These are phyloP conservation scores for Microbotryum violaceum DNA, from an alignment of 1,284 basidiomycete genomes.

Conservation along the genomic window DNA sequence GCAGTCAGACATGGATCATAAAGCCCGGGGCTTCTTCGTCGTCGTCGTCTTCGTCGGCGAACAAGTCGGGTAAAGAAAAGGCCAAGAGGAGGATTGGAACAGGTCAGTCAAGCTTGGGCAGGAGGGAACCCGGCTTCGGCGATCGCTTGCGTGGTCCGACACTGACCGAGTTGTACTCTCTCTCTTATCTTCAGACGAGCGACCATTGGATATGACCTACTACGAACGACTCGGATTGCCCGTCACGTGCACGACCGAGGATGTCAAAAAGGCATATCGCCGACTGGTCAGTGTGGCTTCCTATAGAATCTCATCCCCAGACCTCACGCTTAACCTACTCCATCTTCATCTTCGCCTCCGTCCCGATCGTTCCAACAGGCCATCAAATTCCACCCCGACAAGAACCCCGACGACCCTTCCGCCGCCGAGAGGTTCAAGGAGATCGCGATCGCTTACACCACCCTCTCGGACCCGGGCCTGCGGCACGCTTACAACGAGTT, in stretches of 20 bases:
- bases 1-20: constrained; percentile 55
- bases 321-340: background rate
- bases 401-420: constrained; percentile 86
- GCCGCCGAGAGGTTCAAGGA: constrained; percentile 59
- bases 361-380: constrained; percentile 49
- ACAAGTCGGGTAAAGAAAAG: background rate
- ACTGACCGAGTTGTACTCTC: constrained; percentile 44
- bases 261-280: constrained; percentile 94
- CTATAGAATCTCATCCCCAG: no score
- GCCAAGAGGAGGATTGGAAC: constrained; percentile 37
- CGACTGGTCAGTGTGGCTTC: constrained; percentile 58
- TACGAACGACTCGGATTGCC: constrained; percentile 72
- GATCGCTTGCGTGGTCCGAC: constrained; percentile 10
- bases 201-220: constrained; percentile 79
- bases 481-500: constrained; percentile 33
- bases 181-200: constrained; percentile 77
- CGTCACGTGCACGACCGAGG: constrained; percentile 65
- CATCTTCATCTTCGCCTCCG: constrained; percentile 67
- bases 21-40: constrained; percentile 24
- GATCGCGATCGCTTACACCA: constrained; percentile 41
- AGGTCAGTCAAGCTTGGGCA: constrained; percentile 31
- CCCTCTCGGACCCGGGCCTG: constrained; percentile 71
- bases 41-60: constrained; percentile 13
- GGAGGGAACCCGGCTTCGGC: constrained; percentile 4
- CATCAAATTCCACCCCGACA: constrained; percentile 48